Conservation (phyloP, 148 eudicot genomes). For the Amaranthus palmeri region DNA sequence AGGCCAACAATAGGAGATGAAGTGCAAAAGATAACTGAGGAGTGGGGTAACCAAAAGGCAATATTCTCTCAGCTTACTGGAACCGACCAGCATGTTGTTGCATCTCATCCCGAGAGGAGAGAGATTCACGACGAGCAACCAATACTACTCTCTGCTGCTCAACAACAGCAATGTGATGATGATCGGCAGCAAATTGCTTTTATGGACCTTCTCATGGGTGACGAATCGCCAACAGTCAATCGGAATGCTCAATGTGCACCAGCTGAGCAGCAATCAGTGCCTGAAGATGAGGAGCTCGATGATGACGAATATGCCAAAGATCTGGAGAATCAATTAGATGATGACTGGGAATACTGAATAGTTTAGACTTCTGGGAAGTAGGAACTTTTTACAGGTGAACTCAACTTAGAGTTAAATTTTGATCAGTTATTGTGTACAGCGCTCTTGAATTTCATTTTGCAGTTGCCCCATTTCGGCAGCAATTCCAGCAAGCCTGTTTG, state of each 20-base stretch:
- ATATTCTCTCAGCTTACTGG: constrained; percentile 43
- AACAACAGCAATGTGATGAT: constrained; percentile 1
- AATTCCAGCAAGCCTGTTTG: too few relatives aligned
- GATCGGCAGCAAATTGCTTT: constrained; percentile 15
- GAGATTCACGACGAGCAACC: constrained; percentile 3
- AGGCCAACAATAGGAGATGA: constrained; percentile 45
- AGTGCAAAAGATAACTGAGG: constrained; percentile 44
- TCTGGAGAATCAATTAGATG: constrained; percentile 17
- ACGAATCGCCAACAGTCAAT: constrained; percentile 12
- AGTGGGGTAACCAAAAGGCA: constrained; percentile 61
- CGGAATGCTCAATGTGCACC: not conserved
- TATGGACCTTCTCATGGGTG: constrained; percentile 23
- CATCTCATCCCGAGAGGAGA: constrained; percentile 7
- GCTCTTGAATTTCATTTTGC: too few relatives aligned
- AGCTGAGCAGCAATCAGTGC: not conserved
- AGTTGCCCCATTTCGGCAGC: too few relatives aligned
- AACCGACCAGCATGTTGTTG: constrained; percentile 12
- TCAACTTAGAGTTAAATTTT: too few relatives aligned
- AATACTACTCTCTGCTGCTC: constrained; percentile 6
- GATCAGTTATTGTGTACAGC: too few relatives aligned
- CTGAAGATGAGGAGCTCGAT: constrained; percentile 3
- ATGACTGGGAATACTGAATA: not conserved
- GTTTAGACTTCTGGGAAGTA: not conserved
- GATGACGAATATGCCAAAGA: constrained; percentile 24
- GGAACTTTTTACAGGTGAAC: not conserved